Base-by-base conservation (phyloP, 139 green algal genomes). In the Trebouxia sp. region DNA sequence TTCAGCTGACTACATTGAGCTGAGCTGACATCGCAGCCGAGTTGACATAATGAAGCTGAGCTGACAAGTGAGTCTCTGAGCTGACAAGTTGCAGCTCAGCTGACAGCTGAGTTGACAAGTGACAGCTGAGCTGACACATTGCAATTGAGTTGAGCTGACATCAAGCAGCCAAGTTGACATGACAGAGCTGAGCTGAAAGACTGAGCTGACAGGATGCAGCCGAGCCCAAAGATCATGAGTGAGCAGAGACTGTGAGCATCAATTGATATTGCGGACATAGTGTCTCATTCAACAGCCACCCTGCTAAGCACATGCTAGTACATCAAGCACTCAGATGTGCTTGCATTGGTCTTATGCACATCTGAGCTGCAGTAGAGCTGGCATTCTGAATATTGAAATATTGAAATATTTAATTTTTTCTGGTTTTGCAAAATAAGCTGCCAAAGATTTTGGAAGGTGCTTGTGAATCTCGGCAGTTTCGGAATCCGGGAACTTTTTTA, bases 341-440 rank as follows among this genome's bases (percentile, higher is more conserved):
- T 66, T 66, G 55, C n/a, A 38, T 66, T 11, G 55, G 7, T 69
- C 7, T 69, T 69, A 69, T 26, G 58, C 58, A 30, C 58, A 69
- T 69, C 58, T 69, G 28, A 69, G 58, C 58, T n/a, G n/a, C n/a
- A n/a, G n/a, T n/a, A n/a, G n/a, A n/a, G n/a, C n/a, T n/a, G n/a
- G n/a, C n/a, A n/a, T n/a, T n/a, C n/a, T n/a, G n/a, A n/a, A n/a
- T 67, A 67, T 67, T 38, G 20, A 67, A 39, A 41, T 39, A 41
- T 67, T 67, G 8, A 41, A 67, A 39, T 66, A 67, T 67, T 38
- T 39, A 67, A 67, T 41, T 39, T 67, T 67, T 38, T 67, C 12
- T 67, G n/a, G 56, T 67, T 67, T 67, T 67, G 26, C 56, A 67
- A 39, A 67, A 39, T 67, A 67, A 67, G 56, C 56, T 67, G 56